These are phyloP conservation scores for Hebeloma cylindrosporum DNA, from an alignment of 768 basidiomycete genomes.

Conservation along the genomic window DNA sequence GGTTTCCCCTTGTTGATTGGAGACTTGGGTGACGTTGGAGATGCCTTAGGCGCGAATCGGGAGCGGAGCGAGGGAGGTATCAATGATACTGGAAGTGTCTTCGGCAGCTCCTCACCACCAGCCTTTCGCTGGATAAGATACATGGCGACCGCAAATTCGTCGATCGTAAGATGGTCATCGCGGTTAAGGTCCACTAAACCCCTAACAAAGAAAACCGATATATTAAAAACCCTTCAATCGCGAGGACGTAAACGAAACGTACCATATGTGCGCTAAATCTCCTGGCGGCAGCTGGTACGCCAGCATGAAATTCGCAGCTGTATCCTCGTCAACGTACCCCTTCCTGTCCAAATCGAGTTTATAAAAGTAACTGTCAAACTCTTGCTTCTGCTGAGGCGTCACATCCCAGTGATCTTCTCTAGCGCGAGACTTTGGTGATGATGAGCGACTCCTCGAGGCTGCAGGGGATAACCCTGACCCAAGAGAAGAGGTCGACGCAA, in stretches of 20 bases:
- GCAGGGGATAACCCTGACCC: constrained; percentile 6
- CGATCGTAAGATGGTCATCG: constrained; percentile 34
- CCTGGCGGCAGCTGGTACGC: constrained; percentile 31
- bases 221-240: too few relatives aligned
- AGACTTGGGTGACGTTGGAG: constrained; percentile 3
- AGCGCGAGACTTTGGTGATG: not conserved
- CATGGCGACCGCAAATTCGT: constrained; percentile 38
- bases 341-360: constrained; percentile 28
- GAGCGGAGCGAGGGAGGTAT: constrained; percentile 31
- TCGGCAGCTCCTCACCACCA: constrained; percentile 33
- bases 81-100: constrained; percentile 31
- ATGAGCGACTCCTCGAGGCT: constrained; percentile 3
- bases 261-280: constrained; percentile 40
- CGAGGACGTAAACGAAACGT: constrained; percentile 3
- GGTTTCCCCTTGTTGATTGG: constrained; percentile 13
- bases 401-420: constrained; percentile 26
- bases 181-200: constrained; percentile 34
- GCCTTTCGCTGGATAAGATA: constrained; percentile 34
- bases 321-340: constrained; percentile 35
- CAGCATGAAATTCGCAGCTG: constrained; percentile 33
- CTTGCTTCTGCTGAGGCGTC: constrained; percentile 25
- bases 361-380: constrained; percentile 33
- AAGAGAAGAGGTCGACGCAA: too few relatives aligned
- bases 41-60: constrained; percentile 9
- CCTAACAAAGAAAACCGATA: constrained; percentile 20